phyloP scores from a whole-genome alignment of 805 yeast genomes.

The Metschnikowia borealis region DNA sequence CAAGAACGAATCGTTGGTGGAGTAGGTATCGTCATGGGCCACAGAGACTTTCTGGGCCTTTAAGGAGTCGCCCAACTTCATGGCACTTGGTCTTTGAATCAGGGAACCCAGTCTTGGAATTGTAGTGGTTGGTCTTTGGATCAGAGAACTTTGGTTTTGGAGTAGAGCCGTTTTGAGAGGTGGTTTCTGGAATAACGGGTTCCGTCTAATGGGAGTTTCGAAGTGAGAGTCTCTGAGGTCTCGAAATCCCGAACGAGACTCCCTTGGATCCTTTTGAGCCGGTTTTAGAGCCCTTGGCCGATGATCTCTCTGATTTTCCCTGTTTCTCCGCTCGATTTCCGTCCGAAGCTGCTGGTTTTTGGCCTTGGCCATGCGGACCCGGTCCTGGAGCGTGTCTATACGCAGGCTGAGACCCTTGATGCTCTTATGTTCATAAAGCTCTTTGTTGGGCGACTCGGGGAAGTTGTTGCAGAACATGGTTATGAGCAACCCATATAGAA shows the following conservation, averaged over 20 bases:
- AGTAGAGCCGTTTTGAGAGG: not conserved
- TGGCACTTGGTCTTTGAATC: not conserved
- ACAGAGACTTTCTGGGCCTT: constrained; percentile 7
- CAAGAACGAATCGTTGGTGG: constrained; percentile 28
- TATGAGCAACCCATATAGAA: constrained; percentile 74
- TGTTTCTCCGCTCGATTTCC: not conserved
- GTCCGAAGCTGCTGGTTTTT: constrained; percentile 10
- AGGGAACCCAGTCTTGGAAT: not conserved
- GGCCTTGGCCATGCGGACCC: constrained; percentile 18
- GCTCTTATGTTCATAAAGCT: constrained; percentile 30
- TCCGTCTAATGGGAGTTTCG: constrained; percentile 1
- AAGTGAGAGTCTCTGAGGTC: not conserved
- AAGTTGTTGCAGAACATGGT: constrained; percentile 89
- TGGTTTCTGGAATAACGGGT: not conserved
- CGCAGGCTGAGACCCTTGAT: constrained; percentile 20
- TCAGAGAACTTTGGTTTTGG: not conserved
- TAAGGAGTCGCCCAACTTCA: too few relatives aligned
- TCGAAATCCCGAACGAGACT: not conserved
- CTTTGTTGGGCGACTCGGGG: constrained; percentile 37
- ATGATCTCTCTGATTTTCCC: not conserved
- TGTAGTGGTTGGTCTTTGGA: not conserved
- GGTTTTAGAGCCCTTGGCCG: too few relatives aligned
- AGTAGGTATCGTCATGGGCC: constrained; percentile 24
- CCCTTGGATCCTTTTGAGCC: too few relatives aligned
- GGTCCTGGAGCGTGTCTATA: constrained; percentile 20